Evolutionary conservation across 495 filamentous ascomycete genomes (phyloP), one percentile per base, ranked within the genome.

Genomic region (Penicillium roqueforti): DNA sequence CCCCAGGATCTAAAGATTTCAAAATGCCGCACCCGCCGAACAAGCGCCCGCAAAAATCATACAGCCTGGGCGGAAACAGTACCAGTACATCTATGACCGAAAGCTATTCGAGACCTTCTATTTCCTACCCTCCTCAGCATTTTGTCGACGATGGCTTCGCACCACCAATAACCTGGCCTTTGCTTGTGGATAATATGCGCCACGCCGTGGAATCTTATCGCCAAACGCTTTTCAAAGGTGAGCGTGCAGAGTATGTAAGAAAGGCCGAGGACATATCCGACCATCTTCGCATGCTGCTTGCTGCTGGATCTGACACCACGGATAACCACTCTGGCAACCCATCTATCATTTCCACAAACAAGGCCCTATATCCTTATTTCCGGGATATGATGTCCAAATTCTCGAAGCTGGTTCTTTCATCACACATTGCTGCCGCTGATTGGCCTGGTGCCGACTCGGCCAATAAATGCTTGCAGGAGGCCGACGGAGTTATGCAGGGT

Each of bases 351-450:
- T 93, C 90, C 7, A 92, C 91, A 7, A 98, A 98, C 71, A 96
- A 96, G 71, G 85, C 89, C 2, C 76, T 98, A 39, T 97, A 97
- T 62, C 93, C 95, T 26, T 91, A 97, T 73, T 98, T 97, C 71
- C 83, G 95, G 46, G 95, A 97, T 65, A 97, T 96, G 87, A 98
- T 98, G 93, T 97, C 93, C 5, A 89, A 93, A 60, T 97, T 97
- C 71, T 97, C 95, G 34, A 98, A 97, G 69, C 78, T 98, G 34
- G 95, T 98, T 20, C 82, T 98, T 31, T 97, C 92, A 19, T 97
- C 93, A n/a, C 93, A 97, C 68, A 96, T 97, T 64, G 93, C 93
- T 32, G 89, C 92, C 20, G 87, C 92, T 26, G 93, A 97, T 68
- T 97, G 88, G 83, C 90, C 91, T 19, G 76, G 83, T 36, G 75